Percentiles rank a stretch among this genome's conserved stretches.
These are phyloP conservation scores for Phylloporus arenicola DNA, from an alignment of 768 basidiomycete species.

Conservation along the genomic window DNA sequence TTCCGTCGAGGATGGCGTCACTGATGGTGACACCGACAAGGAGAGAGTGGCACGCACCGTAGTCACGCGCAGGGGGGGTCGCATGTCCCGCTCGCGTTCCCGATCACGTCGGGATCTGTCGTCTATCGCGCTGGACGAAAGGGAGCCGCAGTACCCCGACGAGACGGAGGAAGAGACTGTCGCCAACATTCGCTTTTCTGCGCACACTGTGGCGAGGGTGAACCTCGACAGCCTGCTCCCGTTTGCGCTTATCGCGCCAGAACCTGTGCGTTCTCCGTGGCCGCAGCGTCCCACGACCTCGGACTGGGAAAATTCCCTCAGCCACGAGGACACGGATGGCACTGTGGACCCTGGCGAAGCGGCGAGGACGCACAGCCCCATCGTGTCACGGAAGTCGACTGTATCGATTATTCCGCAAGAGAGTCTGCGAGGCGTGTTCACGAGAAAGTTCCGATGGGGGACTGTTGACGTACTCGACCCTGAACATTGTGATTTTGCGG, in stretches of 20 bases:
- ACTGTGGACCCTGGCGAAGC: slow-evolving; percentile 21
- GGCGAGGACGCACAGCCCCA: slow-evolving; percentile 31
- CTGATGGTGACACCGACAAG: slow-evolving; percentile 42
- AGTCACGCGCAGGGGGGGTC: slow-evolving; percentile 53
- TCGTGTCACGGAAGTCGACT: slow-evolving; percentile 33
- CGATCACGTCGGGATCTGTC: slow-evolving; percentile 69
- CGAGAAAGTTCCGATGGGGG: slow-evolving; percentile 83
- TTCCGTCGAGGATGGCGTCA: slow-evolving; percentile 26
- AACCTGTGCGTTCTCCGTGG: slow-evolving; percentile 42
- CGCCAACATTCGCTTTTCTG: slow-evolving; percentile 74
- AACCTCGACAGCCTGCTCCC: slow-evolving; percentile 60
- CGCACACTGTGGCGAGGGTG: slow-evolving; percentile 55
- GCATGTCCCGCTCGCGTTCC: slow-evolving; percentile 59
- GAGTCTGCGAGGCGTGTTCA: slow-evolving; percentile 68
- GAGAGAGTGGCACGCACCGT: slow-evolving; percentile 66
- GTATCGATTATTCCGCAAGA: slow-evolving; percentile 53
- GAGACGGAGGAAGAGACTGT: slow-evolving; percentile 60
- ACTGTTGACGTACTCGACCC: slow-evolving; percentile 82
- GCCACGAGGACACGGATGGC: slow-evolving; percentile 16
- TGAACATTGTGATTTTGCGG: slow-evolving; percentile 82
- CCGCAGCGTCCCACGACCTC: slow-evolving; percentile 10
- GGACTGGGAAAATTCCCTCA: slow-evolving; percentile 17
- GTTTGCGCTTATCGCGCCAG: slow-evolving; percentile 77
- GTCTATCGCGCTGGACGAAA: slow-evolving; percentile 51
- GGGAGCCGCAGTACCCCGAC: slow-evolving; percentile 53